A percentile compares a stretch with the other conserved stretches of the same genome.
These are phyloP conservation scores for Chaetomium olivaceum DNA, from an alignment of 2,329 filamentous ascomycete genomes.

Conservation along the genomic window DNA sequence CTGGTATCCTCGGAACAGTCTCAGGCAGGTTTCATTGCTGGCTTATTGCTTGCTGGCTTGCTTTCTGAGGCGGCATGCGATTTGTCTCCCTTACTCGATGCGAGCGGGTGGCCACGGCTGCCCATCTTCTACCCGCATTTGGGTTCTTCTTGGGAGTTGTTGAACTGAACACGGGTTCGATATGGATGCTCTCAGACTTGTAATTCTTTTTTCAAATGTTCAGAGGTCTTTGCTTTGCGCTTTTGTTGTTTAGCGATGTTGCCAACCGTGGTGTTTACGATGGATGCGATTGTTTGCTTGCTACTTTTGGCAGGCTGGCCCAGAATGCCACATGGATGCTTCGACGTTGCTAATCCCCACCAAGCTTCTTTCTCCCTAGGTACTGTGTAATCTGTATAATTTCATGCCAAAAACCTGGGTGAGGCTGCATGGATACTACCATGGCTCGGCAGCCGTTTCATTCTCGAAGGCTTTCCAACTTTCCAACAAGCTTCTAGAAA, in stretches of 20 bases:
- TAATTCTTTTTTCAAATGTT: constrained; percentile 31
- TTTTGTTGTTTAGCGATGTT: not conserved
- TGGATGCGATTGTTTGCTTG: not conserved
- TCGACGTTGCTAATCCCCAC: not conserved
- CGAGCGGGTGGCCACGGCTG: constrained; percentile 13
- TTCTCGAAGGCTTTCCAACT: not conserved
- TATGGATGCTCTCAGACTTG: constrained; percentile 33
- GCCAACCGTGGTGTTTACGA: not conserved
- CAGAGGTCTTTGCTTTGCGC: not conserved
- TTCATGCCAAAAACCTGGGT: not conserved
- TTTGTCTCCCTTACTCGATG: constrained; percentile 23
- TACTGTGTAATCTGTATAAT: no score
- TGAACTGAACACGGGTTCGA: constrained; percentile 33
- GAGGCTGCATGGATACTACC: not conserved
- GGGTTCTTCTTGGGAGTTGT: constrained; percentile 32
- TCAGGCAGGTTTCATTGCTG: not conserved
- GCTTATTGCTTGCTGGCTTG: not conserved
- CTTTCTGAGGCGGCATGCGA: not conserved
- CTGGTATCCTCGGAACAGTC: constrained; percentile 5
- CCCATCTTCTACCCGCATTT: constrained; percentile 28
- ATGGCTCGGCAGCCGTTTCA: not conserved
- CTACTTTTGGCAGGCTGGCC: not conserved
- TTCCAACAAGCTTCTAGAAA: not conserved
- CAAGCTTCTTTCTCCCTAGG: no score
- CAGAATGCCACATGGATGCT: not conserved